Conservation (phyloP, 2,329 filamentous ascomycete species). For the Gnomoniopsis sp. region DNA sequence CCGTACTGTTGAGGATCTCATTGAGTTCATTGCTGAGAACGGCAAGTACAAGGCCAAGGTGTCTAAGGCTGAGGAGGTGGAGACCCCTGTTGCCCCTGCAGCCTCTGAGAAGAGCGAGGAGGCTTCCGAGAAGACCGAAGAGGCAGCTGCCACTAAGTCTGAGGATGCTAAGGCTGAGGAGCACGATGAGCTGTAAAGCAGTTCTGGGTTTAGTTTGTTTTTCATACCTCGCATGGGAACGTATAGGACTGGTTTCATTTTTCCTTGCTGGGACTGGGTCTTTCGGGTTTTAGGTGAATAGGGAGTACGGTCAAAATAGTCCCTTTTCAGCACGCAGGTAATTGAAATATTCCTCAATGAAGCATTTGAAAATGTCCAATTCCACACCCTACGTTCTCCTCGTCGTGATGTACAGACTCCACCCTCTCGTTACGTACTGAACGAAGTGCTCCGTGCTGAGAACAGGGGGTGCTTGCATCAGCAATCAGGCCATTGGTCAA, state of each 20-base stretch:
- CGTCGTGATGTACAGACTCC: not conserved
- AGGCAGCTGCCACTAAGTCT: conserved; percentile 30
- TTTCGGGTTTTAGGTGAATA: conserved; percentile 12
- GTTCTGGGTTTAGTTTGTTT: conserved; percentile 4
- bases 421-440: not conserved
- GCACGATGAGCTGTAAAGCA: conserved; percentile 75
- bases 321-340: conserved; percentile 11
- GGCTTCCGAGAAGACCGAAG: conserved; percentile 38
- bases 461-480: not conserved
- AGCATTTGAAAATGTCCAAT: not conserved
- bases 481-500: conserved; percentile 9
- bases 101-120: conserved; percentile 47
- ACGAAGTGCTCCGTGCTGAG: not conserved
- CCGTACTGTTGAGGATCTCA: conserved; percentile 87
- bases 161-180: conserved; percentile 35
- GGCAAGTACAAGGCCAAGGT: conserved; percentile 82
- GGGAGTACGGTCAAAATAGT: conserved; percentile 17
- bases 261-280: conserved; percentile 8
- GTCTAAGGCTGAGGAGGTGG: conserved; percentile 51
- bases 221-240: not conserved
- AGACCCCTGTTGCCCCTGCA: conserved; percentile 48
- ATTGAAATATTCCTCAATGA: conserved; percentile 6
- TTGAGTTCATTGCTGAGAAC: conserved; percentile 90
- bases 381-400: not conserved
- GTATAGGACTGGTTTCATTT: conserved; percentile 9